Evolutionary conservation across 768 basidiomycete genomes (phyloP).

Genomic region (Tylopilus sp.): DNA sequence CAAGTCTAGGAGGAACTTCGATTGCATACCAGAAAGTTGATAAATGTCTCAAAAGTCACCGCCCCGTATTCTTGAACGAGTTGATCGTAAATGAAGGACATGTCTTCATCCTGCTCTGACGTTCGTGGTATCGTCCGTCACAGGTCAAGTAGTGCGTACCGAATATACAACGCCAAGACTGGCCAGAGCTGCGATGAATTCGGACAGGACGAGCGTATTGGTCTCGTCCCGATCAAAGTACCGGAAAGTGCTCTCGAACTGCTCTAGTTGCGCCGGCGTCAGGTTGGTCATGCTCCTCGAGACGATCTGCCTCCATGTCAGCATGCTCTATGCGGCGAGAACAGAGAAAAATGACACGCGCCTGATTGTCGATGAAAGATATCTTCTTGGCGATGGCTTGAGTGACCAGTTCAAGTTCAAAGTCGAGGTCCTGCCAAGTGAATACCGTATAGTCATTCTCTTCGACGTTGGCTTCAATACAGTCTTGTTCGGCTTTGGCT

Average conservation of each 20-base stretch:
- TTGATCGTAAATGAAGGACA: slow-evolving; percentile 79
- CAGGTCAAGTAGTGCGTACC: slow-evolving; percentile 35
- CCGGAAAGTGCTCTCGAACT: slow-evolving; percentile 95
- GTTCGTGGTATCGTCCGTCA: not conserved
- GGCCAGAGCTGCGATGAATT: slow-evolving; percentile 92
- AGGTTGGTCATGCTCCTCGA: slow-evolving; percentile 92
- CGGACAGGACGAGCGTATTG: slow-evolving; percentile 79
- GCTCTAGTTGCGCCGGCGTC: slow-evolving; percentile 92
- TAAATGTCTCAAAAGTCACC: slow-evolving; percentile 90
- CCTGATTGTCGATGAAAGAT: slow-evolving; percentile 97
- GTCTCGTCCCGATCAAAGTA: slow-evolving; percentile 95
- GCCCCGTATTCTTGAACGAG: slow-evolving; percentile 80
- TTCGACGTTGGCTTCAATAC: slow-evolving; percentile 85
- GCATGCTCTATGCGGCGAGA: not conserved
- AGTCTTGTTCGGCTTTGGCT: slow-evolving; percentile 66
- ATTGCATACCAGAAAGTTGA: slow-evolving; percentile 76
- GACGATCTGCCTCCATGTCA: slow-evolving; percentile 61
- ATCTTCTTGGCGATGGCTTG: slow-evolving; percentile 85
- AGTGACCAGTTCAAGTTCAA: slow-evolving; percentile 80
- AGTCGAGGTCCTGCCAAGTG: slow-evolving; percentile 83
- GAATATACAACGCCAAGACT: slow-evolving; percentile 93
- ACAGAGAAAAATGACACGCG: slow-evolving; percentile 22
- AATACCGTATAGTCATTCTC: slow-evolving; percentile 96
- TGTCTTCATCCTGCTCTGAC: slow-evolving; percentile 70
- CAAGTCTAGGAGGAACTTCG: not conserved